These are phyloP conservation scores for Areca catechu DNA, from an alignment of 176 grass and related monocot species.

Conservation along the genomic window DNA sequence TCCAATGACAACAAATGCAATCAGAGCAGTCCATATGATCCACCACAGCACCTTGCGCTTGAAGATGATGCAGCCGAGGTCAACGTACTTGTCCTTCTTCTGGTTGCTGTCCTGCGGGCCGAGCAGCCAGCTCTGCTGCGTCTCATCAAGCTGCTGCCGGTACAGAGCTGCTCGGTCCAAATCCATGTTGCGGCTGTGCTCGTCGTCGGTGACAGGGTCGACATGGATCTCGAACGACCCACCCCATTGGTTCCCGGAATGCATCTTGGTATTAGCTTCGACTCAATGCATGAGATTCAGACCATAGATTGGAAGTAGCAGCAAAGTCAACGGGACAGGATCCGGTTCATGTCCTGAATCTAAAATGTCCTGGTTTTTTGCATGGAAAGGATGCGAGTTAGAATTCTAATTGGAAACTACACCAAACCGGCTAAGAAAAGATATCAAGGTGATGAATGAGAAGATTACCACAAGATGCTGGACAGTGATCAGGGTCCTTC, in stretches of 20 bases:
- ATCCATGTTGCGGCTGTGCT: slow-evolving; percentile 87
- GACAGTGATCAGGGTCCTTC: no score
- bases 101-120: slow-evolving; percentile 52
- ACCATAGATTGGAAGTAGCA: no score
- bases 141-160: slow-evolving; percentile 76
- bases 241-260: slow-evolving; percentile 77
- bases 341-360: no score
- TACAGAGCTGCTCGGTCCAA: slow-evolving; percentile 61
- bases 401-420: no score
- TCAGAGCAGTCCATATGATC: slow-evolving; percentile 35
- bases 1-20: slow-evolving; percentile 69
- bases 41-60: slow-evolving; percentile 85
- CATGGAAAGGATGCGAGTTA: no score
- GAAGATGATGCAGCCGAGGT: slow-evolving; percentile 77
- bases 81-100: slow-evolving; percentile 97
- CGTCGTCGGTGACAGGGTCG: slow-evolving; percentile 45
- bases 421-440: no score
- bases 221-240: slow-evolving; percentile 74
- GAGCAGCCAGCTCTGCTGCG: slow-evolving; percentile 93
- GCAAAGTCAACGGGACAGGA: no score
- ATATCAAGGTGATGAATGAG: no score
- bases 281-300: no score
- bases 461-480: no score
- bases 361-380: no score
- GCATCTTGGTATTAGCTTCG: slow-evolving; percentile 25